Conservation (phyloP, 164 flowering plant genomes). For the Chimonanthus salicifolius region DNA sequence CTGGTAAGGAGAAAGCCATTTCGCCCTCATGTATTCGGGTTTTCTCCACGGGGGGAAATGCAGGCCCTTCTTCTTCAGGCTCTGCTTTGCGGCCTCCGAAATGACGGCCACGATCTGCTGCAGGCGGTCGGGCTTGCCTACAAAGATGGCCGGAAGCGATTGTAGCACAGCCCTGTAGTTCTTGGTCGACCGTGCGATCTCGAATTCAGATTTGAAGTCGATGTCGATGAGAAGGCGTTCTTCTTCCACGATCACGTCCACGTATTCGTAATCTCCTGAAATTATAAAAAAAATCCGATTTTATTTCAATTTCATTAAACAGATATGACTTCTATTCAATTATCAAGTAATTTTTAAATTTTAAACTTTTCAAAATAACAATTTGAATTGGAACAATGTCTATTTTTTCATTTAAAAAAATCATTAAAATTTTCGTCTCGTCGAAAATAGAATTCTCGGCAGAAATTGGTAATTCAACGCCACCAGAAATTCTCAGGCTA, state of each 20-base stretch:
- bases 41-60: constrained; percentile 87
- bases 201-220: constrained; percentile 88
- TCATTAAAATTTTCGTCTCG: too few species aligned
- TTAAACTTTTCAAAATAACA: too few species aligned
- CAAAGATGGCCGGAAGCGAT: constrained; percentile 60
- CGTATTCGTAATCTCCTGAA: constrained; percentile 84
- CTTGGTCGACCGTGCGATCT: constrained; percentile 77
- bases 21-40: constrained; percentile 65
- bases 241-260: constrained; percentile 60
- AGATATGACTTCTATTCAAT: background rate
- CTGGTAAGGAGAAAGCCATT: constrained; percentile 65
- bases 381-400: too few species aligned
- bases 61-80: constrained; percentile 89
- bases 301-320: background rate
- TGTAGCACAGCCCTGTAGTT: constrained; percentile 63
- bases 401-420: too few species aligned
- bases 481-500: too few species aligned
- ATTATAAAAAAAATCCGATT: too few species aligned
- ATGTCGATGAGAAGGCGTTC: constrained; percentile 70
- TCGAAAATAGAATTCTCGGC: too few species aligned
- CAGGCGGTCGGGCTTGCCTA: constrained; percentile 76
- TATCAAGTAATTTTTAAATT: too few species aligned
- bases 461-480: too few species aligned
- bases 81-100: constrained; percentile 75
- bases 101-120: constrained; percentile 54